Conservation (phyloP, 179 eudicot genomes). For the Heliamphora pulchella region DNA sequence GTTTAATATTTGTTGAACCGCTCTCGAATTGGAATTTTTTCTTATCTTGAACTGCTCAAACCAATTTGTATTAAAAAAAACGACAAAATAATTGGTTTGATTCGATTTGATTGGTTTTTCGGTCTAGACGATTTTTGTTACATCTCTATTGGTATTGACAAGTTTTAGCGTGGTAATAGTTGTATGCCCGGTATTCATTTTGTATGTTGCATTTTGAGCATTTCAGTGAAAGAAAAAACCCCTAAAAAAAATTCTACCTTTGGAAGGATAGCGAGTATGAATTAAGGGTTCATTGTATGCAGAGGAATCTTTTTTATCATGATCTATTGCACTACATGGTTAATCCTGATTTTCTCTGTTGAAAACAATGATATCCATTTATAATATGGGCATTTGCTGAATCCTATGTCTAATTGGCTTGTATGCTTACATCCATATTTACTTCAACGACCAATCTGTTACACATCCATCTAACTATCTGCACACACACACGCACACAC, state of each 20-base stretch:
- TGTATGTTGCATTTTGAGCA: background rate
- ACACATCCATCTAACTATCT: too few relatives aligned
- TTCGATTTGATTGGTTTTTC: too few relatives aligned
- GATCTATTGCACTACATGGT: background rate
- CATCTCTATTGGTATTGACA: background rate
- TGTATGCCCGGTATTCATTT: background rate
- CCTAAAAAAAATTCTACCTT: background rate
- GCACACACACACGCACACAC: too few relatives aligned
- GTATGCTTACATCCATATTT: background rate
- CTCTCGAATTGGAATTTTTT: too few relatives aligned
- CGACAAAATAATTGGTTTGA: too few relatives aligned
- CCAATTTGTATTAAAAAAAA: too few relatives aligned
- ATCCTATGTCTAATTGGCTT: background rate
- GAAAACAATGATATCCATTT: background rate
- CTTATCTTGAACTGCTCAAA: too few relatives aligned
- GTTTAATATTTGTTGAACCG: too few relatives aligned
- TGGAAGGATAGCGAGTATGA: background rate
- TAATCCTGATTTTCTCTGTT: background rate
- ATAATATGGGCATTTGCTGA: background rate
- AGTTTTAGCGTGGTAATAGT: too few relatives aligned
- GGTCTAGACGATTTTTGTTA: too few relatives aligned
- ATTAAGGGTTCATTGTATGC: background rate
- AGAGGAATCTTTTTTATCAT: background rate
- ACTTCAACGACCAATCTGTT: too few relatives aligned
- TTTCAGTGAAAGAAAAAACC: background rate